phyloP scores from a whole-genome alignment of 2,329 filamentous ascomycete species.

The Fusarium sp. region DNA sequence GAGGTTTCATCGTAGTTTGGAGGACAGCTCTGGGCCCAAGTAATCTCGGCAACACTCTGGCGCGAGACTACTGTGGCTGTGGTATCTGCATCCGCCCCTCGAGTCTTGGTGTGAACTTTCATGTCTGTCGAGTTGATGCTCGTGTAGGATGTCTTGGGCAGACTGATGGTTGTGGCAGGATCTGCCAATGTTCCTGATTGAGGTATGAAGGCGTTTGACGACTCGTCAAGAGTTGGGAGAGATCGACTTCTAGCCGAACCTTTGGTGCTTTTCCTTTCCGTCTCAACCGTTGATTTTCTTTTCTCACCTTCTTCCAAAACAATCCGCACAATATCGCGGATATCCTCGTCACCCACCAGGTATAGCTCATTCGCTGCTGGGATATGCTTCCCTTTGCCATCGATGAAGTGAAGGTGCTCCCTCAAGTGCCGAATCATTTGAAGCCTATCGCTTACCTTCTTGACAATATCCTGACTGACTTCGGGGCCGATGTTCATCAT shows the following conservation, averaged over 20 bases:
- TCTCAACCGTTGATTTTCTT: not conserved
- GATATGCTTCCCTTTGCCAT: constrained; percentile 22
- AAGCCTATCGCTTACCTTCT: constrained; percentile 38
- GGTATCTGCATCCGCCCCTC: constrained; percentile 27
- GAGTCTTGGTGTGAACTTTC: constrained; percentile 36
- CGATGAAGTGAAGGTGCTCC: constrained; percentile 27
- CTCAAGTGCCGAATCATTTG: constrained; percentile 25
- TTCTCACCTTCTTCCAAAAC: constrained; percentile 32
- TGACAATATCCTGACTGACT: constrained; percentile 23
- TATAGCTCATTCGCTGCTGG: constrained; percentile 31
- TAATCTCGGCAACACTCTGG: constrained; percentile 46
- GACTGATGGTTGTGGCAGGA: constrained; percentile 50
- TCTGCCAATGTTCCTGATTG: constrained; percentile 41
- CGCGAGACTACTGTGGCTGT: constrained; percentile 47
- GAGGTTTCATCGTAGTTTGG: not conserved
- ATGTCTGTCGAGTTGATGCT: constrained; percentile 36
- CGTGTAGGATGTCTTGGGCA: constrained; percentile 48
- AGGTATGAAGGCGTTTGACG: constrained; percentile 39
- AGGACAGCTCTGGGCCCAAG: constrained; percentile 40
- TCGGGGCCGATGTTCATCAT: constrained; percentile 15
- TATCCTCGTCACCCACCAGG: constrained; percentile 38
- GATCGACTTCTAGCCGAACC: constrained; percentile 8
- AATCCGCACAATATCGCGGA: constrained; percentile 38
- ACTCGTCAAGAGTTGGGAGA: constrained; percentile 36
- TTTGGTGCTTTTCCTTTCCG: constrained; percentile 12